A percentile compares a stretch with the other conserved stretches of the same genome.
These are phyloP conservation scores for Plenodomus lindquistii DNA, from an alignment of 2,329 filamentous ascomycete genomes.

Conservation along the genomic window DNA sequence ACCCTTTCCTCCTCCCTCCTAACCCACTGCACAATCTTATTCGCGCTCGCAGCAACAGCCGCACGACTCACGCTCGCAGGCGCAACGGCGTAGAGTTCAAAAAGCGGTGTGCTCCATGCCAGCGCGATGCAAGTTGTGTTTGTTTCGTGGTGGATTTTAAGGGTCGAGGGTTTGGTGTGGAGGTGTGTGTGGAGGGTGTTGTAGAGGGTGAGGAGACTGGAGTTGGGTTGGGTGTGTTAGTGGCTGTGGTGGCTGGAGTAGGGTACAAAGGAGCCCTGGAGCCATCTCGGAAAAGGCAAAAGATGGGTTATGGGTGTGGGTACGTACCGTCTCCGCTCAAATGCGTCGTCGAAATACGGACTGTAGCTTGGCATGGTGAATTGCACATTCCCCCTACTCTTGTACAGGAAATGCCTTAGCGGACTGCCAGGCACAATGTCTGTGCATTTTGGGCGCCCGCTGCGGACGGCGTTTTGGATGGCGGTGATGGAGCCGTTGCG, in stretches of 20 bases:
- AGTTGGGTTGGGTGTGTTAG: conserved; percentile 1
- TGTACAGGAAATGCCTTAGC: conserved; percentile 92
- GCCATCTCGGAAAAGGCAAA: conserved; percentile 6
- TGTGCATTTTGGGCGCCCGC: conserved; percentile 70
- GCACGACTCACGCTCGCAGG: conserved; percentile 67
- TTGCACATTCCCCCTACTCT: conserved; percentile 91
- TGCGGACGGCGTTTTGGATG: conserved; percentile 71
- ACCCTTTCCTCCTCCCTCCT: conserved; percentile 88
- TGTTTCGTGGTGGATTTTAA: conserved; percentile 83
- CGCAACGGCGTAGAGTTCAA: conserved; percentile 95
- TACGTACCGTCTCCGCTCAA: conserved; percentile 65
- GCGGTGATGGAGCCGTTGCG: conserved; percentile 74
- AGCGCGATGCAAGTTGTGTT: conserved; percentile 73
- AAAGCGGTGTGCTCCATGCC: conserved; percentile 87
- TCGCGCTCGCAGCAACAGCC: conserved; percentile 80
- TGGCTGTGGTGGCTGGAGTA: too few species aligned
- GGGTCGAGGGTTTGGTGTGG: conserved; percentile 81
- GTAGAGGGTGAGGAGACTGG: conserved; percentile 71
- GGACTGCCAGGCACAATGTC: conserved; percentile 81
- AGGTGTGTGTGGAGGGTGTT: conserved; percentile 80
- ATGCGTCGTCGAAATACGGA: conserved; percentile 64
- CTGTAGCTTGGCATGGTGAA: conserved; percentile 87
- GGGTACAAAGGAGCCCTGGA: neutral
- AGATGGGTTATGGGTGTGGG: conserved; percentile 4
- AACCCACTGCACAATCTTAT: conserved; percentile 89